Evolutionary conservation across 139 green algal genomes (phyloP), one percentile per base, ranked within the genome.

Genomic region (Tetraselmis chui): DNA sequence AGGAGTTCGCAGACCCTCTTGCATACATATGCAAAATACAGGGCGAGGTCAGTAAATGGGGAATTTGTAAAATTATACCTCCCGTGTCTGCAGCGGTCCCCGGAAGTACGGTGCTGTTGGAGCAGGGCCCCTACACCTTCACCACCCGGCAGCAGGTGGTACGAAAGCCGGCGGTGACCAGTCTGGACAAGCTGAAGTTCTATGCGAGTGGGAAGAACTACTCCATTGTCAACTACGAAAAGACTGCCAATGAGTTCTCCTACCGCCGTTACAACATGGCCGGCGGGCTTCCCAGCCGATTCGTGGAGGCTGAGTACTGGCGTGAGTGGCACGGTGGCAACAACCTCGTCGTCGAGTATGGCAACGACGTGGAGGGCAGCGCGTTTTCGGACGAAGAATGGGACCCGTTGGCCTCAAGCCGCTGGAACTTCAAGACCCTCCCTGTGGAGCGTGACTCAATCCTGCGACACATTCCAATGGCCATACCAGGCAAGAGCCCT

Each of bases 321-420:
- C 30, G 84, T 26, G 29, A 79, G 80, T 28, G 79, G 80, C 30
- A 22, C 0, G 59, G 78, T 22, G 30, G 58, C 2, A 29, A 28
- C 23, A 67, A 76, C 18, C 2, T 76, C 29, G 25, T 27, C 1
- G 83, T 96, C 0, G 77, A 92, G 79, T 96, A 97, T 78, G 93
- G 90, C 74, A 93, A 91, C 76, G 90, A 97, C 81, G 86, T 96
- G 26, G 91, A 95, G 32, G 93, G 92, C 28, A 92, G 80, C 58
- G 89, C 86, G 1, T 97, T 96, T 81, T 83, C 82, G 26, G 11
- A 79, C 31, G 31, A 85, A 2, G 18, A 23, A 24, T 32, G 80
- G 2, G 88, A 93, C 83, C 86, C 87, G 1, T 75, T 96, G 32
- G 88, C 84, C 0, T 28, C 27, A 2, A 87, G 75, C 11, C 30